Conservation (phyloP, 2,329 filamentous ascomycete species). For the Cercospora sesami region DNA sequence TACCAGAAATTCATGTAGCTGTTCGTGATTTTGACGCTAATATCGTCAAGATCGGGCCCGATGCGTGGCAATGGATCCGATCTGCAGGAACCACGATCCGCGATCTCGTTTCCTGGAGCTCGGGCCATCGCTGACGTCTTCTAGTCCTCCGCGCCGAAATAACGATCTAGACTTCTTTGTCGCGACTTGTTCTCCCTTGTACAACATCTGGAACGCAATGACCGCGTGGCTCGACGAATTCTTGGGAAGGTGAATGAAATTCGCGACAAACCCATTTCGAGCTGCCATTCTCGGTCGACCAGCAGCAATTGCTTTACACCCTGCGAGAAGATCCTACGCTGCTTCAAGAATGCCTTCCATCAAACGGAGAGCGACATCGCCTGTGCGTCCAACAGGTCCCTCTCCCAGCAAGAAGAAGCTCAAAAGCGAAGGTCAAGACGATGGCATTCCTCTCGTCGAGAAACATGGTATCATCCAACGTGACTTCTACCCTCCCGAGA, state of each 20-base stretch:
- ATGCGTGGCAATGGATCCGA: not conserved
- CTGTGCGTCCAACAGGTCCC: slow-evolving; percentile 27
- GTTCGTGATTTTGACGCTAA: not conserved
- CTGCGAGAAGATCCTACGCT: not conserved
- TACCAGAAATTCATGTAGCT: not conserved
- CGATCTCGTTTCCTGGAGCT: not conserved
- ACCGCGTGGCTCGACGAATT: not conserved
- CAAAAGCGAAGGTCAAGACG: slow-evolving; percentile 10
- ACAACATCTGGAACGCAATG: not conserved
- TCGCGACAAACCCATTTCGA: not conserved
- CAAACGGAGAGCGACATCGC: slow-evolving; percentile 38
- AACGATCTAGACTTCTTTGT: slow-evolving; percentile 1
- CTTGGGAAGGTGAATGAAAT: not conserved
- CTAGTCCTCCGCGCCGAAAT: not conserved
- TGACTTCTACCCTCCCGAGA: slow-evolving; percentile 81
- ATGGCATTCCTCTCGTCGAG: slow-evolving; percentile 36
- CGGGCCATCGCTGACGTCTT: slow-evolving; percentile 9
- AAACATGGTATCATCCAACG: slow-evolving; percentile 45
- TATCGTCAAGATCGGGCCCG: not conserved
- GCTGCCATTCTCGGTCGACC: not conserved
- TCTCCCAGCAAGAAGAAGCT: slow-evolving; percentile 27
- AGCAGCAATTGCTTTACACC: not conserved
- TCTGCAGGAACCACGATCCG: slow-evolving; percentile 12
- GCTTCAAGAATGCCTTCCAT: slow-evolving; percentile 24
- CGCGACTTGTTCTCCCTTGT: not conserved